Evolutionary conservation across 257 asterid species (phyloP), one percentile per base, ranked within the genome.

Genomic region (Solanum virginianum): DNA sequence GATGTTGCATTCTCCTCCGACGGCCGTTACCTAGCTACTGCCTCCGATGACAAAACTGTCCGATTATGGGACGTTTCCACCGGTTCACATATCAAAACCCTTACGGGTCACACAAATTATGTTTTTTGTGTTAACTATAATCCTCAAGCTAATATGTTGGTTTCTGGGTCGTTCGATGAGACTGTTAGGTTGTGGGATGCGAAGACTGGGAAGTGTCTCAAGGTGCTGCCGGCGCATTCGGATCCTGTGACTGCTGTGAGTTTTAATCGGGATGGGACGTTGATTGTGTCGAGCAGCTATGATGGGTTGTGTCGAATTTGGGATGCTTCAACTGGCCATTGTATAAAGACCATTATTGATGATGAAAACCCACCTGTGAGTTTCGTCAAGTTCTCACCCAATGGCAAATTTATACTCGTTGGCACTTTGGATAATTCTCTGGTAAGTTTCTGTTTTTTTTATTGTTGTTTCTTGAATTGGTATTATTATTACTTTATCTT

Each of bases 291-390:
- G 22, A 93, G 98, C 63, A 95, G 99, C 80, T 95, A 94, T 80
- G 99, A 97, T 89, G 99, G 99, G 83, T 89, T 97, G 80, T 97
- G 99, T 85, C 90, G 98, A 93, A 92, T 97, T 87, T 95, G 99
- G 99, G 98, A 97, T 89, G 94, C 97, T 82, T 90, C 98, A 16
- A 97, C 99, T 39, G 98, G 99, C 59, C 98, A 94, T 89, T 97
- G 99, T 90, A 84, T 94, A 86, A 97, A 97, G 95, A 97, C 99
- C 60, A 87, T 97, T 83, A 92, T 95, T 75, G 98, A 97, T 77
- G 99, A 97, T 68, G 99, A 97, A 86, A 95, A 93, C 54, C 99
- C 99, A 15, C 98, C 98, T 11, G 98, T 97, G 87, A 95, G 98
- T 89, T 97, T 94, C 49, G 99, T 90, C 81, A 97, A 94, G 92